Percentiles rank a stretch among this genome's conserved stretches.
These are phyloP conservation scores for Xylariaceae sp. DNA, from an alignment of 2,329 filamentous ascomycete species.

Conservation along the genomic window DNA sequence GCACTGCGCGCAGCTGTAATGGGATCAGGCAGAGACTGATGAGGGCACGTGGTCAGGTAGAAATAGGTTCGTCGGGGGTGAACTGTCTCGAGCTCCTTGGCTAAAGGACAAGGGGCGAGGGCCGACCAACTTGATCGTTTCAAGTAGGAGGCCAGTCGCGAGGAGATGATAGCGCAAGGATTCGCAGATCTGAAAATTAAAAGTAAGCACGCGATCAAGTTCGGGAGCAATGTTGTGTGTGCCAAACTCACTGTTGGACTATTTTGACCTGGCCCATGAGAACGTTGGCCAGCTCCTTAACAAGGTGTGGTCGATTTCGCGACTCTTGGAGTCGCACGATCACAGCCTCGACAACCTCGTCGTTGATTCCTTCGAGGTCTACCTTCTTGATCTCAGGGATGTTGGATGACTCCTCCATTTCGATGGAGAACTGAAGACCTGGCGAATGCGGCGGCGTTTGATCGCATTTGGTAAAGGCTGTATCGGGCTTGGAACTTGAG, in stretches of 20 bases:
- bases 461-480: conserved; percentile 48
- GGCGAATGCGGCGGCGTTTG: conserved; percentile 73
- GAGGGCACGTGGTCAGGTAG: conserved; percentile 84
- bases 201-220: conserved; percentile 13
- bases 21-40: conserved; percentile 72
- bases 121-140: conserved; percentile 81
- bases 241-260: conserved; percentile 77
- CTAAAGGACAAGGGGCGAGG: conserved; percentile 76
- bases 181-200: conserved; percentile 73
- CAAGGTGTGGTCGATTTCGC: conserved; percentile 85
- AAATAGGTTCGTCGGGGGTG: conserved; percentile 96
- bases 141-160: conserved; percentile 81
- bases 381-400: conserved; percentile 45
- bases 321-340: conserved; percentile 86
- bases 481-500: conserved; percentile 13
- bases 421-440: conserved; percentile 38
- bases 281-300: conserved; percentile 85
- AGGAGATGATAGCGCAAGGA: conserved; percentile 91
- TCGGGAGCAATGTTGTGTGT: conserved; percentile 5
- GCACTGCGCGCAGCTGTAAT: conserved; percentile 43
- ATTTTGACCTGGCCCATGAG: conserved; percentile 72
- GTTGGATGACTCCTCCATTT: conserved; percentile 32
- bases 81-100: conserved; percentile 86
- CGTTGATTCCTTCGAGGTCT: conserved; percentile 80
- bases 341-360: conserved; percentile 90